phyloP scores from a whole-genome alignment of 2,329 filamentous ascomycete species.

The Zasmidium angulare region DNA sequence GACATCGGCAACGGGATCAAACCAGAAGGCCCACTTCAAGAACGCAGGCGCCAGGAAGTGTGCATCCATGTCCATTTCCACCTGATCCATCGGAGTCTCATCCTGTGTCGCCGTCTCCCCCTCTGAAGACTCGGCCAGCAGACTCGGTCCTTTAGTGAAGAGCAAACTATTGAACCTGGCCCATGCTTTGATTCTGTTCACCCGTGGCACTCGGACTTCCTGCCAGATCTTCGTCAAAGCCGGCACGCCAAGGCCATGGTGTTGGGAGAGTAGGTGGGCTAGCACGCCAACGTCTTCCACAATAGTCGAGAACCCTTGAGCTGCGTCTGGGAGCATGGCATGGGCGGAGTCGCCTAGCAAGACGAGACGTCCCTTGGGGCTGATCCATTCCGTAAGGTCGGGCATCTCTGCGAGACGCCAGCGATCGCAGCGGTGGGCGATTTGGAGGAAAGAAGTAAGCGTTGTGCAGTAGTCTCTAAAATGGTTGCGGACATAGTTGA shows the following conservation, averaged over 20 bases:
- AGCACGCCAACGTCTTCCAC: slow-evolving; percentile 11
- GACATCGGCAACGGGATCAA: slow-evolving; percentile 10
- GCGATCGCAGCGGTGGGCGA: slow-evolving; percentile 9
- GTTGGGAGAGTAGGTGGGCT: slow-evolving; percentile 3
- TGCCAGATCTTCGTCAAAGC: slow-evolving; percentile 7
- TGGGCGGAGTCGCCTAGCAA: slow-evolving; percentile 12
- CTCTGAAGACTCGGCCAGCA: background rate
- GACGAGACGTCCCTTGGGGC: slow-evolving; percentile 1
- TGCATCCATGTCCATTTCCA: slow-evolving; percentile 5
- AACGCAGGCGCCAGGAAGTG: slow-evolving; percentile 2
- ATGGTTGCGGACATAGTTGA: slow-evolving; percentile 4
- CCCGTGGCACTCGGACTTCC: slow-evolving; percentile 4
- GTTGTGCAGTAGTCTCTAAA: slow-evolving; percentile 1
- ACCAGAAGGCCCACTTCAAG: slow-evolving; percentile 11
- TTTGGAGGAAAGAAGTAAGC: background rate
- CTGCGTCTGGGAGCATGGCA: slow-evolving; percentile 12
- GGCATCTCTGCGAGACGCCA: slow-evolving; percentile 11
- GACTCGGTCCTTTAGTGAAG: background rate
- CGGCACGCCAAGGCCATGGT: background rate
- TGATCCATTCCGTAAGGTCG: slow-evolving; percentile 5
- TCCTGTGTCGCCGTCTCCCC: background rate
- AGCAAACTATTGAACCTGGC: slow-evolving; percentile 3
- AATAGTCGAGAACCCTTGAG: slow-evolving; percentile 10
- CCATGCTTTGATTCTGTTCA: slow-evolving; percentile 7
- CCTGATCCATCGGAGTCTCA: background rate